Percentiles rank a stretch among this genome's conserved stretches.
These are phyloP conservation scores for Sphaerulina populicola DNA, from an alignment of 2,329 filamentous ascomycete genomes.

Conservation along the genomic window DNA sequence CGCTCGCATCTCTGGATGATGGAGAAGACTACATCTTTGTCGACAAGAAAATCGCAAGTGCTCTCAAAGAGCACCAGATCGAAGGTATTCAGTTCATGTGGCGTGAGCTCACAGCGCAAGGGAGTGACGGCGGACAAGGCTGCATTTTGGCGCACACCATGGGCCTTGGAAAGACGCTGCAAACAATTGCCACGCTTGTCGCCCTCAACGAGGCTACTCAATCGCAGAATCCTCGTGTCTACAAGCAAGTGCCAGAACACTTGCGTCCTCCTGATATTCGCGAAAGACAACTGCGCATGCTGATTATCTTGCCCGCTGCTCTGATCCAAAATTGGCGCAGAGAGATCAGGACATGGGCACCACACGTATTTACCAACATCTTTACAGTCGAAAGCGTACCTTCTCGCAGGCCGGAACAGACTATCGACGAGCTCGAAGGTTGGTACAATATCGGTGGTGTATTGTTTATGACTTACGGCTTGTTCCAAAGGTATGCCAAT, in stretches of 20 bases:
- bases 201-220: constrained; percentile 59
- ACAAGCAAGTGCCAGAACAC: constrained; percentile 58
- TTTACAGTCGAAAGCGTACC: constrained; percentile 45
- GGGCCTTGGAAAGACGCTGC: constrained; percentile 90
- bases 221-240: constrained; percentile 51
- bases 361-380: constrained; percentile 47
- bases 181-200: constrained; percentile 70
- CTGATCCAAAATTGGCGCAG: constrained; percentile 77
- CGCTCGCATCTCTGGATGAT: constrained; percentile 48
- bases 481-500: constrained; percentile 49
- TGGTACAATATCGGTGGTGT: constrained; percentile 64
- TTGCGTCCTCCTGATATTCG: constrained; percentile 37
- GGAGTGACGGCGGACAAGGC: constrained; percentile 52
- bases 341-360: constrained; percentile 63
- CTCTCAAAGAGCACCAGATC: constrained; percentile 73
- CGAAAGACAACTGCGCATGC: constrained; percentile 49
- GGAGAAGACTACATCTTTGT: constrained; percentile 56
- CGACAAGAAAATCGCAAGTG: constrained; percentile 52
- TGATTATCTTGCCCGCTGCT: constrained; percentile 67
- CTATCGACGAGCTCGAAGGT: constrained; percentile 37
- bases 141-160: constrained; percentile 82
- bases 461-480: constrained; percentile 65
- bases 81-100: constrained; percentile 80
- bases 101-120: constrained; percentile 62
- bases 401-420: constrained; percentile 18